Evolutionary conservation across 2,329 filamentous ascomycete genomes (phyloP).

Genomic region (Claviceps purpurea): DNA sequence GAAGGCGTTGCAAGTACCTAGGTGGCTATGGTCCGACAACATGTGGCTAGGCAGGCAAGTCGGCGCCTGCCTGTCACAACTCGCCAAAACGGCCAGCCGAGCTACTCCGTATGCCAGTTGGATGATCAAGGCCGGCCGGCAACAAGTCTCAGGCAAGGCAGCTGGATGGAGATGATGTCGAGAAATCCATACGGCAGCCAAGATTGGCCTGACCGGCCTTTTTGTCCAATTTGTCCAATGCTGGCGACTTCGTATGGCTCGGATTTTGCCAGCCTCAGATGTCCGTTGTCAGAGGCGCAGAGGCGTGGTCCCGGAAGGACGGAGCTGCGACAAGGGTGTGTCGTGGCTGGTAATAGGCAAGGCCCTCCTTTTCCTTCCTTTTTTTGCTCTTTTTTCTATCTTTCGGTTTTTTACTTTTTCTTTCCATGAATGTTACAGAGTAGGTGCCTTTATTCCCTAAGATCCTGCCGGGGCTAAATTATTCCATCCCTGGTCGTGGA

Average conservation of each 20-base stretch:
- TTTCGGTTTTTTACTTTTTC: neutral
- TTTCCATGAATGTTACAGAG: neutral
- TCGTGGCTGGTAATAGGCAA: slow-evolving; percentile 1
- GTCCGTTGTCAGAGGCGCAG: slow-evolving; percentile 1
- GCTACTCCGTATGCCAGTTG: neutral
- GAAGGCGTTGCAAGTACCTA: neutral
- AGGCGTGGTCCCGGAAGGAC: slow-evolving; percentile 4
- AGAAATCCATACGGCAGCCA: neutral
- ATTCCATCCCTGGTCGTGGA: slow-evolving; percentile 6
- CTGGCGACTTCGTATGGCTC: neutral
- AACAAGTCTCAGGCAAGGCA: neutral
- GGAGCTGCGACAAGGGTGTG: slow-evolving; percentile 4
- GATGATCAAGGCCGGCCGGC: slow-evolving; percentile 1
- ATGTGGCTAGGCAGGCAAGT: neutral
- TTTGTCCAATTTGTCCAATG: neutral
- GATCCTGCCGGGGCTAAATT: slow-evolving; percentile 5
- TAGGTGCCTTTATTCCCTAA: slow-evolving; percentile 3
- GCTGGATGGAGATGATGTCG: neutral
- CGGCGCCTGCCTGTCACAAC: neutral
- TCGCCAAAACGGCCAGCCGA: neutral
- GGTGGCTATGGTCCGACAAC: neutral
- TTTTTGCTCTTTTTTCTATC: slow-evolving; percentile 1
- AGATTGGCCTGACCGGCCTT: neutral
- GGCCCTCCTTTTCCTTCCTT: neutral
- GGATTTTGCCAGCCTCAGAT: slow-evolving; percentile 1